phyloP scores from a whole-genome alignment of 2,329 filamentous ascomycete genomes.

The Microcyclospora pomicola region DNA sequence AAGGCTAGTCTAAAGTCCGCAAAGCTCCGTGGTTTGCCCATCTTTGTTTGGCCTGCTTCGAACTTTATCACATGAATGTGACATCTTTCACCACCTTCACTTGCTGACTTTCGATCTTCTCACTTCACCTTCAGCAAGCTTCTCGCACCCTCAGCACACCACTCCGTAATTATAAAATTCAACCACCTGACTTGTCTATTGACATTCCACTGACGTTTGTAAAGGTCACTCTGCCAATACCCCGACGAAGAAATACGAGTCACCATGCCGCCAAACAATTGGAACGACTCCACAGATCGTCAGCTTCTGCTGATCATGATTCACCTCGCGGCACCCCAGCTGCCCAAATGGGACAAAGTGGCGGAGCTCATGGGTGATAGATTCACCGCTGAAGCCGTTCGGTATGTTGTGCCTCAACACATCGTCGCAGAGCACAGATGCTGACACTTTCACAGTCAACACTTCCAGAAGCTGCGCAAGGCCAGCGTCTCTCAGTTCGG shows the following conservation, averaged over 20 bases:
- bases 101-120: too few species aligned
- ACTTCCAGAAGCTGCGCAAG: slow-evolving; percentile 15
- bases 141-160: too few species aligned
- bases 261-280: slow-evolving; percentile 1
- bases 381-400: slow-evolving; percentile 8
- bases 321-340: slow-evolving; percentile 3
- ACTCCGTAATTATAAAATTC: too few species aligned
- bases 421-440: background rate
- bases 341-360: slow-evolving; percentile 10
- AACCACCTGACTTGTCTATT: too few species aligned
- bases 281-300: slow-evolving; percentile 8
- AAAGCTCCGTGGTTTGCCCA: too few species aligned
- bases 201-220: too few species aligned
- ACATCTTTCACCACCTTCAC: too few species aligned
- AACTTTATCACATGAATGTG: too few species aligned
- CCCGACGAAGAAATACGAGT: background rate
- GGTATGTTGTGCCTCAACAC: slow-evolving; percentile 3
- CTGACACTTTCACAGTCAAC: slow-evolving; percentile 7
- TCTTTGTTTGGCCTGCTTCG: too few species aligned
- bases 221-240: too few species aligned
- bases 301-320: slow-evolving; percentile 11
- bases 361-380: slow-evolving; percentile 9
- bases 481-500: slow-evolving; percentile 11
- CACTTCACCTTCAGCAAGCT: too few species aligned
- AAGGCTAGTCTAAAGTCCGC: too few species aligned